phyloP scores from a whole-genome alignment of 352 stramenopile species.

The Phytophthora ramorum region DNA sequence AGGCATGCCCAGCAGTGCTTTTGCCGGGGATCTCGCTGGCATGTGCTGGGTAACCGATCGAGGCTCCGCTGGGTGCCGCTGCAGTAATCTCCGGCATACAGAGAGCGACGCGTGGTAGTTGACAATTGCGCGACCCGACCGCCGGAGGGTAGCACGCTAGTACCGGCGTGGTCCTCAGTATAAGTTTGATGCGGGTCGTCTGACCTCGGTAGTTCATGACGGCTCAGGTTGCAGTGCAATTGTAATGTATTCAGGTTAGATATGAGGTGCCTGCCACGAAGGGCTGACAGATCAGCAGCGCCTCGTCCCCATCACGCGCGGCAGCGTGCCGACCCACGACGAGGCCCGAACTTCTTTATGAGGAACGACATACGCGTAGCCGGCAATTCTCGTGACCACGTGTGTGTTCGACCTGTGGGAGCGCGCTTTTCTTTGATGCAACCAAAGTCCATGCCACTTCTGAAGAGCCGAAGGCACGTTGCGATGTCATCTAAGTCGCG shows the following conservation, averaged over 20 bases:
- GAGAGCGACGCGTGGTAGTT: too few relatives aligned
- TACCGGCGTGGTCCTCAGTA: not conserved
- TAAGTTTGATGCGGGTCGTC: not conserved
- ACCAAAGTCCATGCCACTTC: not conserved
- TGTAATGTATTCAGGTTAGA: not conserved
- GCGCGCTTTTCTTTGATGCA: too few relatives aligned
- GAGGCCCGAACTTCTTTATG: not conserved
- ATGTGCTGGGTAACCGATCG: too few relatives aligned
- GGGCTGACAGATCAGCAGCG: not conserved
- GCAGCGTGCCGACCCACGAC: too few relatives aligned
- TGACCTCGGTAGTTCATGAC: not conserved
- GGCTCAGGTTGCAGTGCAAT: not conserved
- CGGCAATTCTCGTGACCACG: not conserved
- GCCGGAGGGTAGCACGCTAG: not conserved
- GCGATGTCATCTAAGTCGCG: not conserved
- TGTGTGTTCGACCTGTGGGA: too few relatives aligned
- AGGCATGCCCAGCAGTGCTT: too few relatives aligned
- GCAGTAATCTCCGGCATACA: too few relatives aligned
- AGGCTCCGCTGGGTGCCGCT: too few relatives aligned
- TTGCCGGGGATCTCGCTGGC: too few relatives aligned
- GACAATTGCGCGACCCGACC: too few relatives aligned
- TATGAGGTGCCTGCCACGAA: not conserved
- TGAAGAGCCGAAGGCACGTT: conserved; percentile 1
- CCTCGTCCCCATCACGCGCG: not conserved
- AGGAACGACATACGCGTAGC: not conserved